Conservation (phyloP, 1,284 basidiomycete genomes). For the Tilletia horrida region DNA sequence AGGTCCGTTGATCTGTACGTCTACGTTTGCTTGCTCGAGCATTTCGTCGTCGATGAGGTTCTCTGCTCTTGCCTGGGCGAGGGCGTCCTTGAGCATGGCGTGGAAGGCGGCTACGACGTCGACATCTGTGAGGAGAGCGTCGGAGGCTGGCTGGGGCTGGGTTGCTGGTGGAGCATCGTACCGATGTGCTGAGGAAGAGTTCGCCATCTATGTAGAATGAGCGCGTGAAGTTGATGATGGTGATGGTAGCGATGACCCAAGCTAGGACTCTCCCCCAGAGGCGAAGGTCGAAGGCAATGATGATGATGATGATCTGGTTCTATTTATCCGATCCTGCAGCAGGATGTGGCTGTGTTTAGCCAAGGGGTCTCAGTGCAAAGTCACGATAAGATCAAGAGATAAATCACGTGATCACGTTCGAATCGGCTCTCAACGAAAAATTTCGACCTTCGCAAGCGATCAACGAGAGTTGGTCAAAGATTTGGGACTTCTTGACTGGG, state of each 20-base stretch:
- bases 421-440: no score
- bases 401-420: no score
- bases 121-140: conserved; percentile 4
- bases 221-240: neutral
- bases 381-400: no score
- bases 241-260: neutral
- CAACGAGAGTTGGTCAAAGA: no score
- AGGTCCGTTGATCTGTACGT: conserved; percentile 59
- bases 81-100: conserved; percentile 70
- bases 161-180: neutral
- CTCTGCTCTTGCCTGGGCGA: conserved; percentile 71
- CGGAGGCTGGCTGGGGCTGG: neutral
- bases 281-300: no score
- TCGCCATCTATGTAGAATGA: neutral
- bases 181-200: neutral
- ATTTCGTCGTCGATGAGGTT: conserved; percentile 68
- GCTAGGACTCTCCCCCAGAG: no score
- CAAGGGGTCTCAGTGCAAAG: no score
- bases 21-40: conserved; percentile 72
- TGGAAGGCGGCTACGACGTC: conserved; percentile 71
- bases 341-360: no score
- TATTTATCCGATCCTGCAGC: no score
- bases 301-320: no score
- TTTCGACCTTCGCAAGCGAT: no score
- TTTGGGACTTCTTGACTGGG: no score